Evolutionary conservation across 192 early-diverging fungal species (phyloP), one percentile per base, ranked within the genome.

Genomic region (Phlyctochytrium planicorne): DNA sequence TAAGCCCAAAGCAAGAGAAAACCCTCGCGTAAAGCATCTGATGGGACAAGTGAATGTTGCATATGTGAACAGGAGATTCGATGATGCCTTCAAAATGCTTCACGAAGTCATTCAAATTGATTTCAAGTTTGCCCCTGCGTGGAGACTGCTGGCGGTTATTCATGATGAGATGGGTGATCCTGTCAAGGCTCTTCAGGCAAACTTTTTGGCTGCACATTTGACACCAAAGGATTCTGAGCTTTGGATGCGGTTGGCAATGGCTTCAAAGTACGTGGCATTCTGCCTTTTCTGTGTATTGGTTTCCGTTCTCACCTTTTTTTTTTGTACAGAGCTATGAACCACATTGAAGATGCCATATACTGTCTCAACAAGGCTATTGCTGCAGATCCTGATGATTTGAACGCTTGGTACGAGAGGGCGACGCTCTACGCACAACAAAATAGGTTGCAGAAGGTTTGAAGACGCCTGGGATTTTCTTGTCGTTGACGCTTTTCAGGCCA

Each of bases 161-260:
- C 91, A 95, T 65, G 92, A 96, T 62, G 93, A 97, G 62, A 65
- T 92, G 32, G 91, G 94, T 3, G 84, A 91, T 60, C 65, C 69
- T 14, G 75, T 76, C n/a, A 91, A 90, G 62, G 89, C 93, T 0
- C 66, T 93, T 36, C 85, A 92, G 66, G 66, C 93, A 4, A 85
- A 89, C 59, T 84, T 94, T 59, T 88, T 98, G n/a, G 94, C 94
- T 2, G 97, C 95, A 0, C 94, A 96, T 69, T 67, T 98, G 71
- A 81, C 84, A 3, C 81, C 87, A 23, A 86, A 85, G 50, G 90
- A 96, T 69, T 76, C 65, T 0, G 70, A 77, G 20, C 65, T 93
- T 30, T 98, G 97, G 97, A 93, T 91, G 60, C 86, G 87, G 37
- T 80, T 95, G 34, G 94, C 85, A 24, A 66, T 69, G 25, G 89